These are phyloP conservation scores for Tylopilus subfusipes DNA, from an alignment of 768 basidiomycete genomes.

Conservation along the genomic window DNA sequence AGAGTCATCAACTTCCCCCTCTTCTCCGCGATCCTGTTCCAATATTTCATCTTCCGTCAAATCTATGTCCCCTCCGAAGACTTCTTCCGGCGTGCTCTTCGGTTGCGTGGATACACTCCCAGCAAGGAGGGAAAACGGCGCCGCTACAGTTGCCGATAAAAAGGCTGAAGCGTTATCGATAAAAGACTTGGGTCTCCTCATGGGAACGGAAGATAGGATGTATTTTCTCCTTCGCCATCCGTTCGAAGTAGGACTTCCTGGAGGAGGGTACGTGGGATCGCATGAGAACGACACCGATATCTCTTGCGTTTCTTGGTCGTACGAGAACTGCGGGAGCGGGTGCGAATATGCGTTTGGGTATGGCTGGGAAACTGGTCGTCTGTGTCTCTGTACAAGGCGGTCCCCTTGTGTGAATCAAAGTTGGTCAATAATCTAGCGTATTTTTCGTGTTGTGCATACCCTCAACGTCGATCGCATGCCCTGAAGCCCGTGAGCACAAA, in stretches of 20 bases:
- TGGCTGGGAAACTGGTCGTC: slow-evolving; percentile 70
- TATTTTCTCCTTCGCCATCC: slow-evolving; percentile 60
- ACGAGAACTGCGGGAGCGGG: slow-evolving; percentile 68
- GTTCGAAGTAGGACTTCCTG: slow-evolving; percentile 32
- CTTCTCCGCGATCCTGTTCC: slow-evolving; percentile 75
- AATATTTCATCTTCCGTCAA: slow-evolving; percentile 73
- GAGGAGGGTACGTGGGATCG: slow-evolving; percentile 61
- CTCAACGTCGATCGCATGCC: slow-evolving; percentile 80
- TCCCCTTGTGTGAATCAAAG: slow-evolving; percentile 43
- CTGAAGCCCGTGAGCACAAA: slow-evolving; percentile 72
- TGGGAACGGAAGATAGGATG: slow-evolving; percentile 62
- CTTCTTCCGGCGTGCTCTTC: slow-evolving; percentile 60
- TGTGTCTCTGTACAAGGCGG: slow-evolving; percentile 66
- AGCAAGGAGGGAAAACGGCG: slow-evolving; percentile 54
- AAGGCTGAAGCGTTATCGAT: slow-evolving; percentile 70
- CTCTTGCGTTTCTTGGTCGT: slow-evolving; percentile 49
- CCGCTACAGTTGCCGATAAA: slow-evolving; percentile 55
- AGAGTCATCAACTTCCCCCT: slow-evolving; percentile 76
- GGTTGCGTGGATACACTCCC: slow-evolving; percentile 30
- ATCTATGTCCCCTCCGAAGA: slow-evolving; percentile 66
- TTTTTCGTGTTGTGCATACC: slow-evolving; percentile 36
- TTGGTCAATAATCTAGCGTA: slow-evolving; percentile 5
- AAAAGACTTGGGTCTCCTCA: slow-evolving; percentile 63
- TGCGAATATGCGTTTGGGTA: slow-evolving; percentile 79
- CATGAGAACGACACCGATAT: slow-evolving; percentile 57